Evolutionary conservation across 306 rosid genomes (phyloP).

Genomic region (Calophaca sinica): DNA sequence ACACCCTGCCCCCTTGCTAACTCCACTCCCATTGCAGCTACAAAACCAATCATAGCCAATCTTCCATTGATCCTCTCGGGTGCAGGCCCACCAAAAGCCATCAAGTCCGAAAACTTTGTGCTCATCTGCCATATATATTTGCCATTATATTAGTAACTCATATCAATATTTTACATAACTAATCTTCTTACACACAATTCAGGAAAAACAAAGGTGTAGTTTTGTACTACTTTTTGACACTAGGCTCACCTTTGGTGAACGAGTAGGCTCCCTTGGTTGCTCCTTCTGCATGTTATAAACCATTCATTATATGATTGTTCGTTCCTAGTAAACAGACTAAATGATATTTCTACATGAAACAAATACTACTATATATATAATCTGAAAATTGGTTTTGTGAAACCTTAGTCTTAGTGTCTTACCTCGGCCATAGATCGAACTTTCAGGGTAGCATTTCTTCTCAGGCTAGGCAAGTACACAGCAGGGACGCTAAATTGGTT

Average conservation of each 20-base stretch:
- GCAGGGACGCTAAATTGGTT: constrained; percentile 48
- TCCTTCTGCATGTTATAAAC: constrained; percentile 13
- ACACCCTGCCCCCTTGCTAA: constrained; percentile 69
- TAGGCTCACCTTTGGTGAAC: constrained; percentile 34
- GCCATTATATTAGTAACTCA: background rate
- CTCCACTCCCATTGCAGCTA: constrained; percentile 77
- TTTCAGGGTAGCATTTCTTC: constrained; percentile 40
- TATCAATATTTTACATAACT: background rate
- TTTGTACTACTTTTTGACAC: background rate
- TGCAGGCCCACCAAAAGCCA: constrained; percentile 84
- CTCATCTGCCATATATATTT: constrained; percentile 50
- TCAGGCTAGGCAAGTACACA: background rate
- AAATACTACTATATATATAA: too few species aligned
- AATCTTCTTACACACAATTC: background rate
- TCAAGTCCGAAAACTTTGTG: constrained; percentile 61
- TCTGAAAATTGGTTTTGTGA: background rate
- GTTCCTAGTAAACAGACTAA: background rate
- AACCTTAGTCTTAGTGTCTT: background rate
- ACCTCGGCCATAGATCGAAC: constrained; percentile 60
- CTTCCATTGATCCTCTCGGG: constrained; percentile 96
- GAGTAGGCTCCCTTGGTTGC: constrained; percentile 24
- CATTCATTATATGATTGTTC: background rate
- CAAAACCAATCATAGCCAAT: constrained; percentile 89
- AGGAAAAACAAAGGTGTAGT: background rate
- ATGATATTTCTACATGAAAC: background rate